These are phyloP conservation scores for Moniliophthora roreri DNA, from an alignment of 1,284 basidiomycete species.

Conservation along the genomic window DNA sequence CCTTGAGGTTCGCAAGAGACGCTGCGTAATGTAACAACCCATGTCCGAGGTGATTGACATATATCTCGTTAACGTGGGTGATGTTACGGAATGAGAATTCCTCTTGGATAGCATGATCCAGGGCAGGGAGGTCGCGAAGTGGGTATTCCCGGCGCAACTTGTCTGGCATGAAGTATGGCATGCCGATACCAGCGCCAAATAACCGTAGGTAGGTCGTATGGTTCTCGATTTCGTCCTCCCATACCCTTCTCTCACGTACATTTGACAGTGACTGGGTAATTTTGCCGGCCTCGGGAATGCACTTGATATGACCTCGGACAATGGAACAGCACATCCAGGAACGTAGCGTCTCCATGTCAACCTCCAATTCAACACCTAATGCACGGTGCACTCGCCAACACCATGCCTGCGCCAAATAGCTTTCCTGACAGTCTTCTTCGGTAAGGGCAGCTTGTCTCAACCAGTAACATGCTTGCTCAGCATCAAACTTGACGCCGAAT, in stretches of 20 bases:
- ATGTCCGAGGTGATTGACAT: constrained; percentile 11
- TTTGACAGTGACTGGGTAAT: not conserved
- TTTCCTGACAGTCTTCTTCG: constrained; percentile 9
- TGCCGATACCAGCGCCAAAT: constrained; percentile 2
- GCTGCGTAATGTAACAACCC: constrained; percentile 11
- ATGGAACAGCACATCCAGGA: constrained; percentile 7
- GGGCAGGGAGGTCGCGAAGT: not conserved
- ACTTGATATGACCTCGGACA: constrained; percentile 5
- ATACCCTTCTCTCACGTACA: not conserved
- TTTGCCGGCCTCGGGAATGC: not conserved
- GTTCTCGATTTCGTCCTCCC: not conserved
- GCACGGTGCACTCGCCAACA: constrained; percentile 12
- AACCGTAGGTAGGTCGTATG: not conserved
- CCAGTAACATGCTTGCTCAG: constrained; percentile 7
- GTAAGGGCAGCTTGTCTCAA: constrained; percentile 3
- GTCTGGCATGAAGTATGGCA: not conserved
- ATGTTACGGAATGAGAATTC: constrained; percentile 4
- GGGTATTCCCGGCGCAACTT: constrained; percentile 1
- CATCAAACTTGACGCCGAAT: constrained; percentile 9
- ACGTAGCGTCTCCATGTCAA: not conserved
- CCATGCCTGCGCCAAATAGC: constrained; percentile 9
- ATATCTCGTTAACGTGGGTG: constrained; percentile 6
- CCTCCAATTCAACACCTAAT: constrained; percentile 1
- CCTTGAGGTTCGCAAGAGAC: not conserved
- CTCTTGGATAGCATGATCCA: constrained; percentile 7